These are phyloP conservation scores for Phytophthora niederhauseri DNA, from an alignment of 352 stramenopile genomes.

Conservation along the genomic window DNA sequence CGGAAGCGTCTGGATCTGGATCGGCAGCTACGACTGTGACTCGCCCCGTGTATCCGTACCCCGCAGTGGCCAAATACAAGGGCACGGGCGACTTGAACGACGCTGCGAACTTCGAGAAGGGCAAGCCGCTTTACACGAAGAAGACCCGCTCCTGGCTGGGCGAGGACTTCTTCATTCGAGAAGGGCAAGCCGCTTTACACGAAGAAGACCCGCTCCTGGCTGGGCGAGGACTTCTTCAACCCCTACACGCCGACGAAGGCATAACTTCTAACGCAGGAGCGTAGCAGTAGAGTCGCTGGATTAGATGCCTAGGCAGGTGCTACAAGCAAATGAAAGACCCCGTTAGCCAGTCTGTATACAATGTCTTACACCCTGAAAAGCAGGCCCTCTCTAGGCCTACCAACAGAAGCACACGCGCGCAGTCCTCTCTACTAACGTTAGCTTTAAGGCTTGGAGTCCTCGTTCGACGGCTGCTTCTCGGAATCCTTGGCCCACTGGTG, in stretches of 20 bases:
- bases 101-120: slow-evolving; percentile 37
- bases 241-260: slow-evolving; percentile 29
- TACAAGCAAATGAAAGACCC: background rate
- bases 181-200: slow-evolving; percentile 39
- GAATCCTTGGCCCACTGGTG: slow-evolving; percentile 56
- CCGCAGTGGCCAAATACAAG: slow-evolving; percentile 37
- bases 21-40: slow-evolving; percentile 31
- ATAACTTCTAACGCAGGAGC: slow-evolving; percentile 1
- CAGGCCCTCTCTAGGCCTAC: too few relatives aligned
- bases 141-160: slow-evolving; percentile 33
- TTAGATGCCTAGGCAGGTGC: background rate
- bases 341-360: background rate
- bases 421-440: background rate
- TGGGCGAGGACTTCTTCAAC: slow-evolving; percentile 36
- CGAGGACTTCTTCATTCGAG: slow-evolving; percentile 39
- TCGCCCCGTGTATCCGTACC: slow-evolving; percentile 38
- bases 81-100: slow-evolving; percentile 34
- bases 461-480: slow-evolving; percentile 21
- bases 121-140: slow-evolving; percentile 42
- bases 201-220: slow-evolving; percentile 35
- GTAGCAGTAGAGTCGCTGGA: too few relatives aligned
- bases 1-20: slow-evolving; percentile 23
- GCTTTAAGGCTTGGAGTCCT: slow-evolving; percentile 1
- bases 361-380: too few relatives aligned
- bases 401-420: too few relatives aligned